Conservation (phyloP, 1,284 basidiomycete genomes). For the Ganoderma lingzhi region DNA sequence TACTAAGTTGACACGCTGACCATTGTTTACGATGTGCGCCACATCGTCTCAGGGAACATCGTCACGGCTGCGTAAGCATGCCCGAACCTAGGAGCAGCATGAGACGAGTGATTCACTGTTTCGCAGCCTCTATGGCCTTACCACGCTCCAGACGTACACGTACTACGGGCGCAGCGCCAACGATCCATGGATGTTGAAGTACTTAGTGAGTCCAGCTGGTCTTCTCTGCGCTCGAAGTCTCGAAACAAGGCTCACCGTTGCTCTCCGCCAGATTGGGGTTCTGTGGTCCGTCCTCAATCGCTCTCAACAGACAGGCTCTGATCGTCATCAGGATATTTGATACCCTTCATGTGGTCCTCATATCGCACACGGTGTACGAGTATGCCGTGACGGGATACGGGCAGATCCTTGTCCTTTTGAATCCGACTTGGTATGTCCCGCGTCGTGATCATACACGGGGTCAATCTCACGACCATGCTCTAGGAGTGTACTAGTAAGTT, state of each 20-base stretch:
- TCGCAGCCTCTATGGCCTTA: constrained; percentile 33
- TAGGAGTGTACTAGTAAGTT: constrained; percentile 5
- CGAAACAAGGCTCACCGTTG: not conserved
- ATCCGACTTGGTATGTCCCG: constrained; percentile 11
- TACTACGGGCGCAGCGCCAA: constrained; percentile 27
- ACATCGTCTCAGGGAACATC: constrained; percentile 18
- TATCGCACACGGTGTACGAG: constrained; percentile 22
- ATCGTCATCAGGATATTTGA: constrained; percentile 21
- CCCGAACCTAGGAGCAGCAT: too few species aligned
- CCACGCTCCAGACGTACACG: constrained; percentile 30
- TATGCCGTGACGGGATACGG: constrained; percentile 19
- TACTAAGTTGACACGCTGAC: not conserved
- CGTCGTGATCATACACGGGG: not conserved
- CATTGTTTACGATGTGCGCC: not conserved
- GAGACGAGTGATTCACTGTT: not conserved
- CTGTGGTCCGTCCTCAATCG: not conserved
- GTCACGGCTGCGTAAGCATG: constrained; percentile 7
- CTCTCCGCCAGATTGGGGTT: not conserved
- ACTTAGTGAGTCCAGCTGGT: constrained; percentile 17
- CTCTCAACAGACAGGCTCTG: not conserved
- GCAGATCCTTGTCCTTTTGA: not conserved
- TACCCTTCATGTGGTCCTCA: constrained; percentile 14
- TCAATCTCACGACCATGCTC: not conserved
- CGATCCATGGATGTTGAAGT: constrained; percentile 24
- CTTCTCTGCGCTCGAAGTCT: not conserved